Evolutionary conservation across 2,329 filamentous ascomycete species (phyloP).

Genomic region (Ilyonectria sp.): DNA sequence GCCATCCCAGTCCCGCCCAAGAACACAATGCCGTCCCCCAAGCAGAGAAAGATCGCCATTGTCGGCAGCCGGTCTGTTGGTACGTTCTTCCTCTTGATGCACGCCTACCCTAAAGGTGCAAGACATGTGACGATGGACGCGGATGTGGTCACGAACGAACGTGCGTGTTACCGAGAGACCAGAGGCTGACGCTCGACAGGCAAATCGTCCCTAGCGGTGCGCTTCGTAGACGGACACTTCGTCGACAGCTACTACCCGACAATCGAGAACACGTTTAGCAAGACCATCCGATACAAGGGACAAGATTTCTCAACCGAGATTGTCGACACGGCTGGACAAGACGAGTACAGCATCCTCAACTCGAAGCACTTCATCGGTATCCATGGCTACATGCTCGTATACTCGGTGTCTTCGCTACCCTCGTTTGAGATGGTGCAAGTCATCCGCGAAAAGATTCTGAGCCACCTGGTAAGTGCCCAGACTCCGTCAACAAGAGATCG

Average conservation of each 20-base stretch:
- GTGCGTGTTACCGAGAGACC: background rate
- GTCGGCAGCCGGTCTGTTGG: conserved; percentile 92
- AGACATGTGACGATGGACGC: conserved; percentile 14
- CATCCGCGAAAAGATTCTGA: conserved; percentile 96
- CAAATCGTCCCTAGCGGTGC: conserved; percentile 97
- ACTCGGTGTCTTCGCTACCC: conserved; percentile 94
- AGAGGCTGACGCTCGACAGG: conserved; percentile 66
- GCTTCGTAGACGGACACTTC: conserved; percentile 97
- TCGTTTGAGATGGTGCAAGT: conserved; percentile 98
- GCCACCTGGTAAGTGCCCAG: conserved; percentile 79
- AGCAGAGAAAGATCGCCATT: conserved; percentile 96
- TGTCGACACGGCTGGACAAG: conserved; percentile 97
- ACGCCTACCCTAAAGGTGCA: background rate
- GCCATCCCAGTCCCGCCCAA: conserved; percentile 9
- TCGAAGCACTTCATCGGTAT: conserved; percentile 99
- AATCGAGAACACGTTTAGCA: conserved; percentile 99
- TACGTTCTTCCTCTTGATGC: conserved; percentile 49
- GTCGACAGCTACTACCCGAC: conserved; percentile 99
- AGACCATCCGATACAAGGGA: conserved; percentile 91
- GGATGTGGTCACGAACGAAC: conserved; percentile 19
- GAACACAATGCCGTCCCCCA: conserved; percentile 65
- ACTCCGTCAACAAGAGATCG: too few species aligned
- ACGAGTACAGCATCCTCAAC: conserved; percentile 98
- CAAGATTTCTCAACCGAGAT: conserved; percentile 97
- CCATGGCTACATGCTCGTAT: conserved; percentile 98